phyloP scores from a whole-genome alignment of 176 grass and related monocot genomes.

The Secale cereale region DNA sequence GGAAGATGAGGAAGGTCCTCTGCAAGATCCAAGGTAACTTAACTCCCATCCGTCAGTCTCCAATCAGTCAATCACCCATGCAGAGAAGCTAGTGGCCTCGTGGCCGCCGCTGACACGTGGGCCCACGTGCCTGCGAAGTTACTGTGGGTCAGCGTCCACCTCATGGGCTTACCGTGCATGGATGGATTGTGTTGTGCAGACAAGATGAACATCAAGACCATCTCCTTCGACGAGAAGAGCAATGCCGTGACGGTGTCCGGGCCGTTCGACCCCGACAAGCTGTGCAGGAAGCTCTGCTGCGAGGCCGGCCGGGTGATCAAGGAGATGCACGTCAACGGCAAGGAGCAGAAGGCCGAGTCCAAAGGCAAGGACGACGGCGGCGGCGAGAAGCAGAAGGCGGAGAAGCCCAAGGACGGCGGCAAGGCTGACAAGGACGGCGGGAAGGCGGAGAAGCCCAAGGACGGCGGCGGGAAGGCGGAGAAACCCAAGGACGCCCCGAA shows the following conservation, averaged over 20 bases:
- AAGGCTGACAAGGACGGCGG: conserved; percentile 14
- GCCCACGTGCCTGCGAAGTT: background rate
- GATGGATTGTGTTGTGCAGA: conserved; percentile 29
- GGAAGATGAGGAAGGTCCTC: conserved; percentile 70
- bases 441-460: conserved; percentile 25
- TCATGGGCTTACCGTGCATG: background rate
- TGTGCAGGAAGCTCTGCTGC: conserved; percentile 54
- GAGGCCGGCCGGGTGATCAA: conserved; percentile 66
- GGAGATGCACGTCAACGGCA: conserved; percentile 55
- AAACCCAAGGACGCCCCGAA: conserved; percentile 14
- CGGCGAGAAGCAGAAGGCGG: conserved; percentile 19
- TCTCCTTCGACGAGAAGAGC: conserved; percentile 76
- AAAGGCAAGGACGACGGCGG: conserved; percentile 25
- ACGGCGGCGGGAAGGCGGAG: conserved; percentile 3
- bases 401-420: background rate
- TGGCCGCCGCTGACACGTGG: conserved; percentile 4
- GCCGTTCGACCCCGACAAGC: conserved; percentile 63
- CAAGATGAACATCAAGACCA: conserved; percentile 59
- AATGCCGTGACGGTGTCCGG: conserved; percentile 62
- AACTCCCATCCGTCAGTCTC: background rate
- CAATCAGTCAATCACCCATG: conserved; percentile 6
- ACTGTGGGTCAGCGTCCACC: background rate
- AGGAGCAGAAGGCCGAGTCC: conserved; percentile 34
- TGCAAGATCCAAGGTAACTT: conserved; percentile 81
- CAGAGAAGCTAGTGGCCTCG: background rate